Conservation (phyloP, 2,329 filamentous ascomycete species). For the Aspergillus candidus region DNA sequence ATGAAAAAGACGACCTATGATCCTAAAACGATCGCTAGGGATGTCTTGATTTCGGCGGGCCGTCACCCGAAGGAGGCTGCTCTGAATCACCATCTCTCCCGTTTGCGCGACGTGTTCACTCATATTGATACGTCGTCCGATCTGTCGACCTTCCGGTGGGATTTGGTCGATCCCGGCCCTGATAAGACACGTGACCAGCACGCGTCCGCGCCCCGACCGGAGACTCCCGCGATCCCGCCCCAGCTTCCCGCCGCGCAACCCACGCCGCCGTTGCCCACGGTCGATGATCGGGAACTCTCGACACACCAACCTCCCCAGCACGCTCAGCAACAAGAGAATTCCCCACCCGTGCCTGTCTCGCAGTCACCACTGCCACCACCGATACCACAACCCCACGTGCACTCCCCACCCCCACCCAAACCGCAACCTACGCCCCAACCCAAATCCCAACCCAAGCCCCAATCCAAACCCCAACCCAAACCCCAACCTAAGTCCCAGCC, state of each 20-base stretch:
- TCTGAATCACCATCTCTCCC: slow-evolving; percentile 55
- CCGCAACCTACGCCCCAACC: not conserved
- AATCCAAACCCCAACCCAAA: slow-evolving; percentile 3
- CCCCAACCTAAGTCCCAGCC: not conserved
- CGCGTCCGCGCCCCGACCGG: not conserved
- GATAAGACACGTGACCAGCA: slow-evolving; percentile 11
- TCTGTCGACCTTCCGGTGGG: slow-evolving; percentile 56
- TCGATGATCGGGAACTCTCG: not conserved
- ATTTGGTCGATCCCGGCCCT: slow-evolving; percentile 46
- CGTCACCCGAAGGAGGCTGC: slow-evolving; percentile 54
- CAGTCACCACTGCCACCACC: not conserved
- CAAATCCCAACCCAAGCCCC: not conserved
- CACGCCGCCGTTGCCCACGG: not conserved
- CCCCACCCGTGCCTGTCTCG: not conserved
- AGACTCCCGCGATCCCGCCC: not conserved
- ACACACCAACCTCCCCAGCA: not conserved
- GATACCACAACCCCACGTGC: not conserved
- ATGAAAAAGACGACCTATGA: slow-evolving; percentile 50
- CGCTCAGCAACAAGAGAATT: not conserved
- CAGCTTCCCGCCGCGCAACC: slow-evolving; percentile 2
- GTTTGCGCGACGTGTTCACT: slow-evolving; percentile 38
- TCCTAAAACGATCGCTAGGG: slow-evolving; percentile 56
- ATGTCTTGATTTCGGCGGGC: slow-evolving; percentile 57
- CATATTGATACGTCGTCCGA: slow-evolving; percentile 45
- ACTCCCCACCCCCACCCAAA: not conserved